Base-by-base conservation (phyloP, 306 rosid species). In the Inga leiocalycina region DNA sequence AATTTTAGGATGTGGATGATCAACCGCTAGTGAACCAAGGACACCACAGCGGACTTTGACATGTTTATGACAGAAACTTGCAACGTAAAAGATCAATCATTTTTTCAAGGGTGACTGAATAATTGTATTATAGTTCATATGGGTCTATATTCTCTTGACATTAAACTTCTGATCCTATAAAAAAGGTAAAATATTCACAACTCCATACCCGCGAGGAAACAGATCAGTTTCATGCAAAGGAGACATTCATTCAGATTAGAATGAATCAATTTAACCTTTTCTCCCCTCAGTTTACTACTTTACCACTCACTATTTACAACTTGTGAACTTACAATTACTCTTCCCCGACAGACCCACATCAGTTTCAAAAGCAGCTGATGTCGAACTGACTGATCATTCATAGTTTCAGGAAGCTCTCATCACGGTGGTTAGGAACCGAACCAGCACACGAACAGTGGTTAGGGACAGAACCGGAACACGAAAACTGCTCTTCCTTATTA, bases 401-500 rank as follows among this genome's bases (percentile, higher is more conserved):
- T 83, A 59, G 41, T 66, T 74, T 6, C 27, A 77, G 86, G 86
- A 27, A 0, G 76, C 77, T 48, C 7, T 73, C 41, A 46, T 46
- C 77, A 27, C 7, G 20, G 22, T 72, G 59, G 41, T 46, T 72
- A 4, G 20, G 6, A 9, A 72, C n/a, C 10, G 9, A 71, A 22
- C 56, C 76, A 14, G 15, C 57, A 13, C 71, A 81, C 10, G 84
- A 84, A 81, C 16, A 10, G 57, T 24, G 76, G 39, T 45, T 71
- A 10, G 19, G 2, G 15, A 71, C 59, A 46, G 35, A 71, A 24
- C 54, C 57, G 6, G 15, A 39, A 14, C 71, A 81, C 11, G 84
- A 84, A 83, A 85, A 75, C 78, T 80, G 84, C 85, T 19, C 52
- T 34, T 86, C 81, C 86, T 48, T 67, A 13, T 48, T 67, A 13